These are phyloP conservation scores for Peniophora sp. DNA, from an alignment of 1,284 basidiomycete species.

Conservation along the genomic window DNA sequence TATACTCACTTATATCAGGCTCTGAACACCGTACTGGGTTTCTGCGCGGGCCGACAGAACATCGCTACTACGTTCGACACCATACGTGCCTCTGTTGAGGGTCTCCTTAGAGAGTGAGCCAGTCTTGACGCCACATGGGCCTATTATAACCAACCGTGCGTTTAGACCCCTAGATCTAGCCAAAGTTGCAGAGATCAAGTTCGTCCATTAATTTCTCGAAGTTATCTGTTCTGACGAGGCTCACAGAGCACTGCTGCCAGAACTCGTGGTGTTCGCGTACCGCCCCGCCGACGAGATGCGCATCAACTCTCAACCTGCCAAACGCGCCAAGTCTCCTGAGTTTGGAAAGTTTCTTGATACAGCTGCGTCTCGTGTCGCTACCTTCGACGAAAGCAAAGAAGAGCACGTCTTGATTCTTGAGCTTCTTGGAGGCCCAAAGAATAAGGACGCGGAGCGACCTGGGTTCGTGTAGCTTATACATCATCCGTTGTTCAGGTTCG, in stretches of 20 bases:
- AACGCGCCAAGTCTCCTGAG: conserved; percentile 26
- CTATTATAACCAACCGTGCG: conserved; percentile 7
- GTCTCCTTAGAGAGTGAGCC: conserved; percentile 61
- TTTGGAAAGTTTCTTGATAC: conserved; percentile 15
- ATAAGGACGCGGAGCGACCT: too few species aligned
- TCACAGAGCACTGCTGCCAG: conserved; percentile 69
- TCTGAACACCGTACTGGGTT: conserved; percentile 85
- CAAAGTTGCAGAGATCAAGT: conserved; percentile 85
- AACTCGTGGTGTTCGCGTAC: conserved; percentile 79
- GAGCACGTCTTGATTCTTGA: conserved; percentile 73
- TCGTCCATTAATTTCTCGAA: conserved; percentile 12
- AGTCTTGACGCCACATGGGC: conserved; percentile 1
- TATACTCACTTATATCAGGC: conserved; percentile 38
- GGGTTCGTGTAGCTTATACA: too few species aligned
- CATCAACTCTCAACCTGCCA: conserved; percentile 14
- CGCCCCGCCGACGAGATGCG: conserved; percentile 61
- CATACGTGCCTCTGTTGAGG: conserved; percentile 73
- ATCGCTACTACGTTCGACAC: conserved; percentile 76
- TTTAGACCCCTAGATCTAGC: conserved; percentile 70
- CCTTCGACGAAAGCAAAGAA: conserved; percentile 23
- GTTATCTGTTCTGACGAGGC: conserved; percentile 1
- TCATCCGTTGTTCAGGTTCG: too few species aligned
- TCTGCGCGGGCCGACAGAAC: conserved; percentile 78
- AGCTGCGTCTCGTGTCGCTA: neutral
- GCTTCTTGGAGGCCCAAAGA: conserved; percentile 24